These are phyloP conservation scores for Huntiella moniliformis DNA, from an alignment of 2,329 filamentous ascomycete genomes.

Conservation along the genomic window DNA sequence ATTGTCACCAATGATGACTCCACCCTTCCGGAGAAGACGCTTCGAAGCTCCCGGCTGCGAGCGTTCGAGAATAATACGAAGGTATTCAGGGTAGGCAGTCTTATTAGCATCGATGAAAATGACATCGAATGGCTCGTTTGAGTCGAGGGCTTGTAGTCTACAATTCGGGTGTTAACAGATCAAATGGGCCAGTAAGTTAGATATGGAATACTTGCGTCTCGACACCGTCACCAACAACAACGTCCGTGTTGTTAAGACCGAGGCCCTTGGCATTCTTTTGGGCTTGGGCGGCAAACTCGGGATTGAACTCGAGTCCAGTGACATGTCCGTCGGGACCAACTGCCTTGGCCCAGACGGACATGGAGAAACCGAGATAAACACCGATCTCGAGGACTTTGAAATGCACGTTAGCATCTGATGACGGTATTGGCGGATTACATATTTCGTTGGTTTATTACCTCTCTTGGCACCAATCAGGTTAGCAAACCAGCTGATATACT, in stretches of 20 bases:
- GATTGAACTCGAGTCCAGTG: slow-evolving; percentile 9
- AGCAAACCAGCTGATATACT: slow-evolving; percentile 9
- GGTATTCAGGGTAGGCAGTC: slow-evolving; percentile 29
- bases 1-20: slow-evolving; percentile 36
- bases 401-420: background rate
- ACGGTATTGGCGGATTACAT: background rate
- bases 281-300: slow-evolving; percentile 2
- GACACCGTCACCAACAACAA: slow-evolving; percentile 5
- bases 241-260: slow-evolving; percentile 4
- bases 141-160: slow-evolving; percentile 19
- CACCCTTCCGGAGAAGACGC: slow-evolving; percentile 29
- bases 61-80: slow-evolving; percentile 25
- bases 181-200: background rate
- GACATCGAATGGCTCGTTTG: slow-evolving; percentile 29
- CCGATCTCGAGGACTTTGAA: slow-evolving; percentile 18
- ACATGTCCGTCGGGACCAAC: slow-evolving; percentile 16
- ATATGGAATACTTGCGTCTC: background rate
- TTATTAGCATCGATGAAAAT: slow-evolving; percentile 38
- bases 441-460: slow-evolving; percentile 1
- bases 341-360: slow-evolving; percentile 15
- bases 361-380: slow-evolving; percentile 16
- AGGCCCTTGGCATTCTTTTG: background rate
- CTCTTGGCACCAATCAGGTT: slow-evolving; percentile 4
- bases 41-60: slow-evolving; percentile 21
- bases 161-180: background rate